Evolutionary conservation across 805 yeast genomes (phyloP).

Genomic region (Yarrowia sp.): DNA sequence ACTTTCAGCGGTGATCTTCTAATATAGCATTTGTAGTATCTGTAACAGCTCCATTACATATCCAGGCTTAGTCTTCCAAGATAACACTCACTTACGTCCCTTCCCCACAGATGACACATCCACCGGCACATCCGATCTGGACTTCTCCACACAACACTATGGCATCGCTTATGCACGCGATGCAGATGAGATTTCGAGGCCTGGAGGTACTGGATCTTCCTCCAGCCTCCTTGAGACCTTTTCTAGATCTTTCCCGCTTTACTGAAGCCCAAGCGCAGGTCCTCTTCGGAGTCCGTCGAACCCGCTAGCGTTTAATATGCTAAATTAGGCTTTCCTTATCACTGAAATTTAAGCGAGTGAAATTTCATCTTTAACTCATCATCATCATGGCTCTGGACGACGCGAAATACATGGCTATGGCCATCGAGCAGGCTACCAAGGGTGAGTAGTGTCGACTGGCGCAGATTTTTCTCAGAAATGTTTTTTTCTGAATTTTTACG

Average conservation of each 20-base stretch:
- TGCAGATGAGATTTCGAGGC: not conserved
- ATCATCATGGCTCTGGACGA: conserved; percentile 31
- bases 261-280: too few species aligned
- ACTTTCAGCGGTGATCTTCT: too few species aligned
- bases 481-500: too few species aligned
- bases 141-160: not conserved
- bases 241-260: too few species aligned
- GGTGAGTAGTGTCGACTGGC: conserved; percentile 30
- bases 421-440: conserved; percentile 39
- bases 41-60: too few species aligned
- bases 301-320: not conserved
- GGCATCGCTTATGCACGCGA: not conserved
- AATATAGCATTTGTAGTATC: too few species aligned
- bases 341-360: not conserved
- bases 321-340: not conserved
- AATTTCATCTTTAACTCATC: not conserved
- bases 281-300: not conserved
- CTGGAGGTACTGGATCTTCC: too few species aligned
- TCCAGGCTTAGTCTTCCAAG: too few species aligned
- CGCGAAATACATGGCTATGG: conserved; percentile 35
- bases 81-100: too few species aligned
- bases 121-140: not conserved
- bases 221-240: too few species aligned
- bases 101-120: not conserved
- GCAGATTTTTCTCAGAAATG: too few species aligned